A percentile compares a stretch with the other conserved stretches of the same genome.
Evolutionary conservation across 2,329 filamentous ascomycete genomes (phyloP).

Genomic region (Tolypocladium ovalisporum): DNA sequence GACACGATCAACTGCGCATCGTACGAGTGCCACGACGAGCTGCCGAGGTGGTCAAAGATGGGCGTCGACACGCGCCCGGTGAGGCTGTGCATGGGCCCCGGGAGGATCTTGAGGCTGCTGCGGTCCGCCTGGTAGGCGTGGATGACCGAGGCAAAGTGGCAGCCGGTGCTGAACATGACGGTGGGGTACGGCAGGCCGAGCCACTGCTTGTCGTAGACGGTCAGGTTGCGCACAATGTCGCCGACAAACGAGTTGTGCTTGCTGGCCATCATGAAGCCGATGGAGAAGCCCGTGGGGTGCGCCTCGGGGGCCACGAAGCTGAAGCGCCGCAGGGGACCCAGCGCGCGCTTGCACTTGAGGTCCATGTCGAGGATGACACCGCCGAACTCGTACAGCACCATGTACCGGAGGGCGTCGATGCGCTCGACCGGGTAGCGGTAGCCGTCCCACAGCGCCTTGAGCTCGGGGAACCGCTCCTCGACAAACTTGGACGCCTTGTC

Average conservation of each 20-base stretch:
- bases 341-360: slow-evolving; percentile 24
- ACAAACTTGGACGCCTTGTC: slow-evolving; percentile 9
- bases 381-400: slow-evolving; percentile 23
- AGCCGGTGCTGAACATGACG: slow-evolving; percentile 32
- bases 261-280: slow-evolving; percentile 29
- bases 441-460: slow-evolving; percentile 27
- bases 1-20: slow-evolving; percentile 16
- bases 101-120: slow-evolving; percentile 21
- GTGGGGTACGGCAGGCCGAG: slow-evolving; percentile 26
- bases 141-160: slow-evolving; percentile 30
- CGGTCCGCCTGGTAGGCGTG: slow-evolving; percentile 22
- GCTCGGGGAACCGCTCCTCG: slow-evolving; percentile 10
- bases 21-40: slow-evolving; percentile 29
- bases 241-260: slow-evolving; percentile 21
- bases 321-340: slow-evolving; percentile 28
- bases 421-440: slow-evolving; percentile 62
- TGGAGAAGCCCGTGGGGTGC: slow-evolving; percentile 27
- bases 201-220: slow-evolving; percentile 25
- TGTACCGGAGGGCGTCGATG: slow-evolving; percentile 58
- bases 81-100: slow-evolving; percentile 25
- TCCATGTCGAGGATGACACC: slow-evolving; percentile 13
- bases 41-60: slow-evolving; percentile 28
- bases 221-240: slow-evolving; percentile 20
- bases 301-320: slow-evolving; percentile 28
- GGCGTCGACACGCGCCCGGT: slow-evolving; percentile 27